These are phyloP conservation scores for Mitragyna speciosa DNA, from an alignment of 257 asterid species.

Conservation along the genomic window DNA sequence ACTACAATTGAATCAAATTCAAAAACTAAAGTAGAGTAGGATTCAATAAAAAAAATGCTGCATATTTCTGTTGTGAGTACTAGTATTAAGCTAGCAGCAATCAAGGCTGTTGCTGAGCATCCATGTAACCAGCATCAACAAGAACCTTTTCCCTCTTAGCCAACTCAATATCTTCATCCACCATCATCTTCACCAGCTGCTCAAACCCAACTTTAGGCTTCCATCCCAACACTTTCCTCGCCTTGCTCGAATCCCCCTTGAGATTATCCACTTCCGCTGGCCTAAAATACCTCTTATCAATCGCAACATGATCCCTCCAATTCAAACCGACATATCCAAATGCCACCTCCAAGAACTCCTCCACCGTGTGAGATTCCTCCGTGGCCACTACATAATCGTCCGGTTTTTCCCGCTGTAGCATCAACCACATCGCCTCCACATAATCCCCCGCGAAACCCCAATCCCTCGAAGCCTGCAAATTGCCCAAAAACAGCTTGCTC, in stretches of 20 bases:
- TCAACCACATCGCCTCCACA: slow-evolving; percentile 99
- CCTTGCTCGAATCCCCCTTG: slow-evolving; percentile 83
- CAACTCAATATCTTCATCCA: slow-evolving; percentile 88
- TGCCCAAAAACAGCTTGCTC: slow-evolving; percentile 85
- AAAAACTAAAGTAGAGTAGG: not conserved
- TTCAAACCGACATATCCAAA: slow-evolving; percentile 79
- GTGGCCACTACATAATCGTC: slow-evolving; percentile 98
- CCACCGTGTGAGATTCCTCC: slow-evolving; percentile 92
- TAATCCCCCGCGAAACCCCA: slow-evolving; percentile 99
- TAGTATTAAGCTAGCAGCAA: not conserved
- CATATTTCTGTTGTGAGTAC: not conserved
- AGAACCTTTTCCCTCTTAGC: slow-evolving; percentile 97
- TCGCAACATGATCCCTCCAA: slow-evolving; percentile 90
- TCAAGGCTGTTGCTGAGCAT: slow-evolving; percentile 97
- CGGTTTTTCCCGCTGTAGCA: slow-evolving; percentile 94
- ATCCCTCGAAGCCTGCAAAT: slow-evolving; percentile 82
- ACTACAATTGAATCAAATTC: slow-evolving; percentile 8
- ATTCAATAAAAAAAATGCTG: too few relatives aligned
- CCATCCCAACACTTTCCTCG: slow-evolving; percentile 80
- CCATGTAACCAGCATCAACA: slow-evolving; percentile 93
- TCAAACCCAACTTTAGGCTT: slow-evolving; percentile 84
- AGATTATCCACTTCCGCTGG: slow-evolving; percentile 92
- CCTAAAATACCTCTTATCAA: slow-evolving; percentile 82
- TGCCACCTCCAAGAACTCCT: slow-evolving; percentile 73
- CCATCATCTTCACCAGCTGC: slow-evolving; percentile 97